A percentile compares a stretch with the other conserved stretches of the same genome.
Conservation (phyloP, 352 stramenopile species). For the Globisporangium solare region DNA sequence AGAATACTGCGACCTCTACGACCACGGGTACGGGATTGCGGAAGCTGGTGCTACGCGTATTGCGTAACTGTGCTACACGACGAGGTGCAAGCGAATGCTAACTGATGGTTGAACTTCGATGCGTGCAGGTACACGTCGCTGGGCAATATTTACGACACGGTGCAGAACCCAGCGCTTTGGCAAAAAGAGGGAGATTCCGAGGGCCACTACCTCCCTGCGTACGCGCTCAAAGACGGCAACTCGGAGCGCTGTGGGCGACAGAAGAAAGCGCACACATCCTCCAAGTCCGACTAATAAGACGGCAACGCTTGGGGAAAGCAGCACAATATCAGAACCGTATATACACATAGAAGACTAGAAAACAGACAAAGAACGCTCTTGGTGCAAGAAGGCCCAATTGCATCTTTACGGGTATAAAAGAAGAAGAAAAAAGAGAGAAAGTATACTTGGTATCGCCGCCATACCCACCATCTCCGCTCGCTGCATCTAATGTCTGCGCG, state of each 20-base stretch:
- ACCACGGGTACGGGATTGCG: conserved; percentile 59
- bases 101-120: conserved; percentile 2
- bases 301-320: background rate
- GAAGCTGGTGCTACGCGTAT: no score
- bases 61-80: background rate
- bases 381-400: no score
- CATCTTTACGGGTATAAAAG: background rate
- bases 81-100: background rate
- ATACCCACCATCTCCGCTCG: no score
- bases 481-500: no score
- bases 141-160: conserved; percentile 93
- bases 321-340: background rate
- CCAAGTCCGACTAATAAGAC: conserved; percentile 28
- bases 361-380: background rate
- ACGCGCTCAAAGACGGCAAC: conserved; percentile 57
- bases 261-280: conserved; percentile 68
- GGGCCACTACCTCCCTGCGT: conserved; percentile 68
- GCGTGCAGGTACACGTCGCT: conserved; percentile 85
- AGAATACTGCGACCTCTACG: conserved; percentile 89
- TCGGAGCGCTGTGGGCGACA: conserved; percentile 76
- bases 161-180: conserved; percentile 91
- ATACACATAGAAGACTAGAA: conserved; percentile 10
- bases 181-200: conserved; percentile 43
- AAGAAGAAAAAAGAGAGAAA: background rate
- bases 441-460: background rate